Evolutionary conservation across 176 grass and related monocot genomes (phyloP).

Genomic region (Triticum aestivum): DNA sequence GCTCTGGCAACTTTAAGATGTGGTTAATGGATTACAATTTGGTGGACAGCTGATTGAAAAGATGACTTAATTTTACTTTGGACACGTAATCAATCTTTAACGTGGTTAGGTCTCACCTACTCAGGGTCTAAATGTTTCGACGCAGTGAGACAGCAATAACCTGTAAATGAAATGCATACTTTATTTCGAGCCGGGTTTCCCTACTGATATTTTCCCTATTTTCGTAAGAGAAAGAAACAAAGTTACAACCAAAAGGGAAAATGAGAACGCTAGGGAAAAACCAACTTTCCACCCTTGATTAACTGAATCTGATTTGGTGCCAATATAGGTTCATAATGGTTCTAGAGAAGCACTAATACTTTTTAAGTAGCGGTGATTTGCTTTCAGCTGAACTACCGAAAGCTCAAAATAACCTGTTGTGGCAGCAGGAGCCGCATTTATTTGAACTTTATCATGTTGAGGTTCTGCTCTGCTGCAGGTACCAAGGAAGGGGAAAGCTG

Average conservation of each 20-base stretch:
- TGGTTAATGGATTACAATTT: neutral
- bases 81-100: neutral
- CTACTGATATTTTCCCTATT: neutral
- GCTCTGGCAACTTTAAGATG: neutral
- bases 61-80: neutral
- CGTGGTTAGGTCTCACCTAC: neutral
- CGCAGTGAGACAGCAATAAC: neutral
- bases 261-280: neutral
- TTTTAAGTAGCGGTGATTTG: neutral
- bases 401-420: neutral
- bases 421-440: neutral
- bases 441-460: neutral
- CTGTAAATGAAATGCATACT: neutral
- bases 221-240: neutral
- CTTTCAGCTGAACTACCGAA: neutral
- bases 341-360: conserved; percentile 3
- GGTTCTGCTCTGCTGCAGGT: conserved; percentile 50
- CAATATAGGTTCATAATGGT: neutral
- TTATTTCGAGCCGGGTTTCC: neutral
- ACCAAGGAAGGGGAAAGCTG: conserved; percentile 68
- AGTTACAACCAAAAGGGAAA: neutral
- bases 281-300: neutral
- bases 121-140: neutral
- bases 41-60: neutral
- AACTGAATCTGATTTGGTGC: neutral